Conservation (phyloP, 225 moss, liverwort and hornwort species). For the Neckera pumila region DNA sequence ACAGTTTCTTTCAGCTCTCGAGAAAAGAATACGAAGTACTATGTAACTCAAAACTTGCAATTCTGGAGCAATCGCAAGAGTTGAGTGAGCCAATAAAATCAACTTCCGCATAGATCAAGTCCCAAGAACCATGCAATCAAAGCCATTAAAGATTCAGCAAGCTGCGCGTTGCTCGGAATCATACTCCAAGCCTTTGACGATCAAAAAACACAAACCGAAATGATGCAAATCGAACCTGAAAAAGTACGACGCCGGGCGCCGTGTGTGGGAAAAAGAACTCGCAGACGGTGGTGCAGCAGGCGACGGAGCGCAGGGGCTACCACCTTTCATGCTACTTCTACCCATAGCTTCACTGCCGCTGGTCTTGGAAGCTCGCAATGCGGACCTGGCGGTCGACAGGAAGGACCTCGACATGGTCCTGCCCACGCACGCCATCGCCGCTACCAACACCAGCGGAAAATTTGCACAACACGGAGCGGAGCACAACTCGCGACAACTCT, state of each 20-base stretch:
- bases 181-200: not conserved
- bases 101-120: not conserved
- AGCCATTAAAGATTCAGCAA: not conserved
- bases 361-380: slow-evolving; percentile 21
- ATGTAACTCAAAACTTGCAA: not conserved
- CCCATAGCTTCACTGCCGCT: not conserved
- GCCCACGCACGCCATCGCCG: slow-evolving; percentile 34
- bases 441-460: not conserved
- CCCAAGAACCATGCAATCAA: not conserved
- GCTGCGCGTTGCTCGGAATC: not conserved
- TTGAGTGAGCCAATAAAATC: not conserved
- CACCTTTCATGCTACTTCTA: not conserved
- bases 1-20: not conserved
- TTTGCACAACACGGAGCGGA: not conserved
- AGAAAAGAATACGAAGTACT: not conserved
- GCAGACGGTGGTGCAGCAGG: slow-evolving; percentile 7
- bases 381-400: slow-evolving; percentile 34
- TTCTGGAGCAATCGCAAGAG: not conserved
- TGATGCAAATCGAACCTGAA: slow-evolving; percentile 8
- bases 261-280: slow-evolving; percentile 1
- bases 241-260: slow-evolving; percentile 31
- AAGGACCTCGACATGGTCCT: slow-evolving; percentile 34
- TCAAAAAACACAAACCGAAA: not conserved
- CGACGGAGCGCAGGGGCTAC: slow-evolving; percentile 7
- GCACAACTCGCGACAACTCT: too few species aligned